Base-by-base conservation (phyloP, 257 asterid genomes). In the Lithospermum erythrorhizon region DNA sequence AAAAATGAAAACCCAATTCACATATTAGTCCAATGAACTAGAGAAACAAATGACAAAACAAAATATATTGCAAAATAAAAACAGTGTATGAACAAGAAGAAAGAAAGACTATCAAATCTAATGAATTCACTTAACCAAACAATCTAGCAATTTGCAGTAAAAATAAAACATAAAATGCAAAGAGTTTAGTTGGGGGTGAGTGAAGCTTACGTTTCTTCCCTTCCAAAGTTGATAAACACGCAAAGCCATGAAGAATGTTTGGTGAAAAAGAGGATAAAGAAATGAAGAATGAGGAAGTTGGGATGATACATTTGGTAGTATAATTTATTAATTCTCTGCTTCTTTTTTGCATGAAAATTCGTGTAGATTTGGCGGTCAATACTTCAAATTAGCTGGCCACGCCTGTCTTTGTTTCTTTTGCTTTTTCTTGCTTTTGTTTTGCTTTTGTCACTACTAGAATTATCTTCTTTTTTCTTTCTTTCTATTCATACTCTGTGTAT, bases 191-290 rank as follows among this genome's bases (percentile, higher is more conserved):
- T n/a, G 13, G 4, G 37, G 9, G n/a, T 49, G 6, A 16, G 3
- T 3, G 52, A 21, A 21, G 22, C 79, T 59, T 77, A 77, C 76
- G 23, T 77, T 73, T 51, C 68, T 73, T 23, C 68, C 79, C 61
- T 73, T 77, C 82, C 82, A 73, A 17, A 63, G 65, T 47, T 70
- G 67, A 78, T 73, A 77, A 19, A 70, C 57, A 13, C 62, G 68
- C 47, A 64, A 63, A 59, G 79, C 74, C 82, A 77, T 77, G 65
- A 68, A 55, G 70, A 63, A 11, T 58, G 61, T 49, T 64, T 45
- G 25, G 37, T 53, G 21, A 21, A 52, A 61, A 55, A 71, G 47
- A 59, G 24, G 55, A 65, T 21, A 45, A 32, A 41, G 55, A 17
- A 53, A 41, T 14, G 18, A 41, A 41, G 49, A 21, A 55, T 35